Base-by-base conservation (phyloP, 2,329 filamentous ascomycete species). In the Hypoxylon rubiginosum region DNA sequence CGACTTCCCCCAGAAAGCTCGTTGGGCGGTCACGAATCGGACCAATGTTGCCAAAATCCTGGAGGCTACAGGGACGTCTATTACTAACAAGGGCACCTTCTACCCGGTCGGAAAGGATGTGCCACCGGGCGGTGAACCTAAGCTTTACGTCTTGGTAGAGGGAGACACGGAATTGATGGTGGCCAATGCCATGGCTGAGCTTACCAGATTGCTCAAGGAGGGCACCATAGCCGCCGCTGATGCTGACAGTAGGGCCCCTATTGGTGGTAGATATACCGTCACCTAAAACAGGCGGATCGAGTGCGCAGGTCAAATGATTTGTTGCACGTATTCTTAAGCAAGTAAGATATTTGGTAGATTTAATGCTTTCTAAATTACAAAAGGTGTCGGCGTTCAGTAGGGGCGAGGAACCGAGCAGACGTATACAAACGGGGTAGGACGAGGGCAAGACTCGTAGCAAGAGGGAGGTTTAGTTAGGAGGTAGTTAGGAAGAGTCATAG, bases 1-100 rank as follows among this genome's bases (percentile, higher is more conserved):
- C 80, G 96, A 99, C 81, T 98, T 98, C 80, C 96, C 96, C 34
- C 96, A 99, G 79, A 98, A 97, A 84, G 96, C 96, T 69, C 89
- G 96, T 73, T 99, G 96, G 96, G 95, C 94, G 10, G 96, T 99
- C 82, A 99, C 96, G 41, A 99, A 99, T 79, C 90, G 96, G 70
- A 98, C 96, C 36, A 99, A 99, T 75, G 96, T 99, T 62, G 94
- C 95, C 72, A 99, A 98, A 85, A 97, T 99, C 73, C 86, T 99
- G 70, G 96, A 99, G 76, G 88, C 92, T 9, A 97, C 95, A 0
- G 95, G 94, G 43, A 97, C 94, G 1, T 97, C 93, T 6, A 99
- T 99, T 78, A 99, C 96, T 0, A 97, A 94, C 48, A 99, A 99
- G 83, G 96, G 96, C 71, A 96, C 87, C 66, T 98, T 93, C 79